Evolutionary conservation across 2,329 filamentous ascomycete genomes (phyloP), one percentile per base, ranked within the genome.

Genomic region (Trichoderma gracile): DNA sequence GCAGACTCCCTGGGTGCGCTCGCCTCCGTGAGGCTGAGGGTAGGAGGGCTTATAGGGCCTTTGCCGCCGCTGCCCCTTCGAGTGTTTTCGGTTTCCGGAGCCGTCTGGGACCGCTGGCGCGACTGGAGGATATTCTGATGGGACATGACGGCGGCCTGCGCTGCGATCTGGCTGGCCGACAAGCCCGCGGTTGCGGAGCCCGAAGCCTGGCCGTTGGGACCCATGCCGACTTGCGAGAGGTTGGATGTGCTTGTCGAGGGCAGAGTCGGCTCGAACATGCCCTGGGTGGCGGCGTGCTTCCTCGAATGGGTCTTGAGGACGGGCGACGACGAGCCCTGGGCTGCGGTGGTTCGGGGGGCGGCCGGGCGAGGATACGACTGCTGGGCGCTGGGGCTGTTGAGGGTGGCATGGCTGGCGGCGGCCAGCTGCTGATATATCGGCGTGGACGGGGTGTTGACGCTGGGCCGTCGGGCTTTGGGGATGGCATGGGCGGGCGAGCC

Each of bases 81-180:
- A 7, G 73, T 64, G 40, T 75, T 71, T 54, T 78, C 75, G n/a
- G 75, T 71, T 8, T 80, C 78, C 6, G 90, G 87, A 9, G 90
- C 86, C 0, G 90, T 92, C 74, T 91, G 88, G 15, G 90, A 93
- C 59, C 90, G 85, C 73, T 92, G 90, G 21, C 91, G 82, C 65
- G 75, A 80, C 70, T 84, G 82, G 52, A 76, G 73, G 69, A 70
- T 74, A 49, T 80, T 79, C 71, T 85, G 82, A 71, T 88, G 84
- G 40, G 85, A 85, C 79, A 91, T 87, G 72, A 90, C 87, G 63
- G 91, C 91, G 10, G 90, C 87, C 76, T 93, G 90, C 19, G 90
- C 90, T 45, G 91, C 91, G 68, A 93, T 92, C 75, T 92, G 89
- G 75, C 89, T 92, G n/a, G 90, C 86, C 1, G 83, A 82, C 67